Evolutionary conservation across 208 protist species (phyloP).

Genomic region (Acanthamoeba castellanii): DNA sequence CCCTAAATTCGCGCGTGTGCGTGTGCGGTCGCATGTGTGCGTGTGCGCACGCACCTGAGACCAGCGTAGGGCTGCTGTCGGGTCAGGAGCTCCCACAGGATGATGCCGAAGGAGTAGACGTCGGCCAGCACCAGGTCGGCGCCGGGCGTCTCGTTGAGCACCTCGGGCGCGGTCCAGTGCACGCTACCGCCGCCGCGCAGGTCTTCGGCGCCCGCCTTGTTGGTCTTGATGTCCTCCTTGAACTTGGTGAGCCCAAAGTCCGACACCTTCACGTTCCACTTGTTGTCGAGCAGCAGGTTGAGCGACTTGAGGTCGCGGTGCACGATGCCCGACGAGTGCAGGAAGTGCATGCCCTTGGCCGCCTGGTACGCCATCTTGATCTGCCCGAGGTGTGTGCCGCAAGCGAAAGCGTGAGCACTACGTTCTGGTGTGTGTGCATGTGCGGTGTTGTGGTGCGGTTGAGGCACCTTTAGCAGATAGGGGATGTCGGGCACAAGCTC

Average conservation of each 20-base stretch:
- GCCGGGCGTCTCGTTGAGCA: constrained; percentile 43
- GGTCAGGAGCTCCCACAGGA: constrained; percentile 66
- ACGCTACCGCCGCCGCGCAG: constrained; percentile 57
- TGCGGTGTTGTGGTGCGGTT: not conserved
- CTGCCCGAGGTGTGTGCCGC: not conserved
- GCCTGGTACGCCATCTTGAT: constrained; percentile 60
- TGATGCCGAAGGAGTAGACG: constrained; percentile 71
- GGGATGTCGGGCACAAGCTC: constrained; percentile 49
- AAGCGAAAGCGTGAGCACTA: not conserved
- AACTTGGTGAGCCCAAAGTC: constrained; percentile 69
- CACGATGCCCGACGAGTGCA: constrained; percentile 50
- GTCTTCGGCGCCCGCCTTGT: not conserved
- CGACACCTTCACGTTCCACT: constrained; percentile 73
- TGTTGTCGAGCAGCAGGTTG: constrained; percentile 66
- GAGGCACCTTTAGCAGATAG: constrained; percentile 14
- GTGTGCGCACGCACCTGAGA: not conserved
- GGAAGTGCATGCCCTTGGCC: constrained; percentile 60
- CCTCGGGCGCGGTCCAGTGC: constrained; percentile 69
- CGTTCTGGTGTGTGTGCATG: not conserved
- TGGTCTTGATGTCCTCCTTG: constrained; percentile 46
- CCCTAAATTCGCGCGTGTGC: no score
- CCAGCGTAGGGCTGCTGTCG: constrained; percentile 59
- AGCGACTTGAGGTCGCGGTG: constrained; percentile 68
- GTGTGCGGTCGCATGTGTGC: not conserved
- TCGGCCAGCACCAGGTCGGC: constrained; percentile 33